These are phyloP conservation scores for Colletotrichum liaoningense DNA, from an alignment of 2,329 filamentous ascomycete species.

Conservation along the genomic window DNA sequence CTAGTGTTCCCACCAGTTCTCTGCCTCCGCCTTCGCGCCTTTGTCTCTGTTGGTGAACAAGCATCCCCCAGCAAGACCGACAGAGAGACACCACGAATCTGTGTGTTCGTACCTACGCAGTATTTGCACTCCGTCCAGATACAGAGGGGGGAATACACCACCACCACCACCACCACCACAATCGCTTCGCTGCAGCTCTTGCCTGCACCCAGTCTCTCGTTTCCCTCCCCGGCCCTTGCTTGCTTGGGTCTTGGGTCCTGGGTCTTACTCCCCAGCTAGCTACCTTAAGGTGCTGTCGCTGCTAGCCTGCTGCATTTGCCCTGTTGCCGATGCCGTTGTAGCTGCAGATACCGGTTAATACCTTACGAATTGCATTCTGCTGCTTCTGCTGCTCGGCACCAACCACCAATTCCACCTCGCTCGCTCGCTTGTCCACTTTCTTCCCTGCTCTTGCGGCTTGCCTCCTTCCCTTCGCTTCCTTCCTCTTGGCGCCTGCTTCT, in stretches of 20 bases:
- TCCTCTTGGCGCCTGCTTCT: constrained; percentile 26
- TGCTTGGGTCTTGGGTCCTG: background rate
- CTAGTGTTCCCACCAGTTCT: background rate
- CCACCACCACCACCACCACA: constrained; percentile 14
- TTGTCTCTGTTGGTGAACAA: background rate
- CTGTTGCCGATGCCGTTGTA: constrained; percentile 19
- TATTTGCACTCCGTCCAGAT: too few species aligned
- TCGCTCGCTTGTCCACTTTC: constrained; percentile 13
- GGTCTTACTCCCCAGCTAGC: too few species aligned
- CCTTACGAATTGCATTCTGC: background rate
- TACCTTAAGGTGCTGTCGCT: background rate
- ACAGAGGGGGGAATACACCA: background rate
- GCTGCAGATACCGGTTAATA: constrained; percentile 26
- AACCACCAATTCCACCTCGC: constrained; percentile 13
- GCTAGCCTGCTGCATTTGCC: background rate
- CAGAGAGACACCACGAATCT: background rate
- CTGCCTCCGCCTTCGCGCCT: background rate
- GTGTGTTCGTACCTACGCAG: background rate
- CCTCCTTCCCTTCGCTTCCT: constrained; percentile 23
- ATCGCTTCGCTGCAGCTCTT: constrained; percentile 25
- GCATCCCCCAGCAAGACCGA: constrained; percentile 17
- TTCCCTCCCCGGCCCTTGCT: constrained; percentile 20
- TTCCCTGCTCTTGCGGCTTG: background rate
- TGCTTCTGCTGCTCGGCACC: constrained; percentile 15
- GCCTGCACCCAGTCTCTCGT: constrained; percentile 20